These are phyloP conservation scores for Gossypium longicalyx DNA, from an alignment of 345 rosid genomes.

Conservation along the genomic window DNA sequence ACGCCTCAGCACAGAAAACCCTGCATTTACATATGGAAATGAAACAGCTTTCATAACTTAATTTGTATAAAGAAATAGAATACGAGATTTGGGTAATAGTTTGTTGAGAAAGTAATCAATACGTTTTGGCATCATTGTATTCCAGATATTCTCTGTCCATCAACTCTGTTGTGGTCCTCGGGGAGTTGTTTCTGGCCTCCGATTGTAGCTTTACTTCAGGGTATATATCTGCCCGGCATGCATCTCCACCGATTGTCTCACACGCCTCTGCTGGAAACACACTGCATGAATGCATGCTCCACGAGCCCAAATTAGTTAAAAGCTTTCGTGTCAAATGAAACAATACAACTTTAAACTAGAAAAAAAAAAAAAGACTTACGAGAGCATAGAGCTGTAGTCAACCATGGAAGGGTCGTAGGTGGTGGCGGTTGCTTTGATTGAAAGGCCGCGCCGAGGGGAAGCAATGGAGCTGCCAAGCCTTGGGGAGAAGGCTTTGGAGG, in stretches of 20 bases:
- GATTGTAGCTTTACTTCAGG: conserved; percentile 49
- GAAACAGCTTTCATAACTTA: not conserved
- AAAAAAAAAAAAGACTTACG: conserved; percentile 33
- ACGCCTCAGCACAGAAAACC: conserved; percentile 52
- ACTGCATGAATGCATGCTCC: conserved; percentile 20
- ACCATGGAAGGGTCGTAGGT: conserved; percentile 34
- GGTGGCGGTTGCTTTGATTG: conserved; percentile 29
- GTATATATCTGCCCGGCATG: conserved; percentile 57
- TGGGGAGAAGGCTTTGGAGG: conserved; percentile 22
- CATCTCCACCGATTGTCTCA: conserved; percentile 63
- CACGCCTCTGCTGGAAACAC: conserved; percentile 88
- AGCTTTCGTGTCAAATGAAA: not conserved
- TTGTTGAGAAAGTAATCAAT: not conserved
- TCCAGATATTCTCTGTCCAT: conserved; percentile 32
- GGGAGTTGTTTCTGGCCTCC: conserved; percentile 10
- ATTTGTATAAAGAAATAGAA: not conserved
- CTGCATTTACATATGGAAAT: not conserved
- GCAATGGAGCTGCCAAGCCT: conserved; percentile 8
- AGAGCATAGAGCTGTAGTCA: conserved; percentile 46
- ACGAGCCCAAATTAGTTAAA: not conserved
- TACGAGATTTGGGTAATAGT: not conserved
- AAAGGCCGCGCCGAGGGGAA: conserved; percentile 7
- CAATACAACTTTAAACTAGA: not conserved
- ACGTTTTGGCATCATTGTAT: conserved; percentile 34
- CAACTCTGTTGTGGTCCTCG: conserved; percentile 9